Evolutionary conservation across 768 basidiomycete genomes (phyloP).

Genomic region (Strobilomyces confusus): DNA sequence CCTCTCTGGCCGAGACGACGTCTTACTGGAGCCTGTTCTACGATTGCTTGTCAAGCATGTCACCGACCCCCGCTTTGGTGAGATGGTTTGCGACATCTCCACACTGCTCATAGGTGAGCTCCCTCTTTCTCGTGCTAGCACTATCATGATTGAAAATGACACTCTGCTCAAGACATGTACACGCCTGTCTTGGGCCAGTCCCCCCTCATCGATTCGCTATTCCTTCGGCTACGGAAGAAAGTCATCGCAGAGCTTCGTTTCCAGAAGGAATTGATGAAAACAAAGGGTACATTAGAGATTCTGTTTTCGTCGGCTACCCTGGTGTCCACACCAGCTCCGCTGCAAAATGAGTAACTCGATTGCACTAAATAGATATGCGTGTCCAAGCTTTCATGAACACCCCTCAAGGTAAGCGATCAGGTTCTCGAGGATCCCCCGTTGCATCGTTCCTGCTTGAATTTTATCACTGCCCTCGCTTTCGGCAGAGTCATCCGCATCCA

Average conservation of each 20-base stretch:
- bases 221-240: constrained; percentile 78
- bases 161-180: constrained; percentile 72
- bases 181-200: constrained; percentile 89
- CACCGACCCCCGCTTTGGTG: constrained; percentile 89
- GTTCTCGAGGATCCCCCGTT: constrained; percentile 64
- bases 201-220: constrained; percentile 83
- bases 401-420: constrained; percentile 60
- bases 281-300: constrained; percentile 90
- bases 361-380: background rate
- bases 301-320: constrained; percentile 60
- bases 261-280: constrained; percentile 78
- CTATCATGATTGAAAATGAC: constrained; percentile 4
- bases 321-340: constrained; percentile 14
- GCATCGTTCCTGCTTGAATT: constrained; percentile 43
- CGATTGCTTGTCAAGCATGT: constrained; percentile 80
- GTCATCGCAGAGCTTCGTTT: constrained; percentile 83
- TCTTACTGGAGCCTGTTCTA: constrained; percentile 89
- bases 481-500: constrained; percentile 48
- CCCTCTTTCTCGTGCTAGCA: background rate
- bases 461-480: constrained; percentile 24
- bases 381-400: constrained; percentile 15
- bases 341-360: constrained; percentile 16
- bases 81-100: constrained; percentile 78
- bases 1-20: constrained; percentile 87
- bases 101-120: constrained; percentile 77